Evolutionary conservation across 441 rosid genomes (phyloP), one percentile per base, ranked within the genome.

Genomic region (Eutrema salsugineum): DNA sequence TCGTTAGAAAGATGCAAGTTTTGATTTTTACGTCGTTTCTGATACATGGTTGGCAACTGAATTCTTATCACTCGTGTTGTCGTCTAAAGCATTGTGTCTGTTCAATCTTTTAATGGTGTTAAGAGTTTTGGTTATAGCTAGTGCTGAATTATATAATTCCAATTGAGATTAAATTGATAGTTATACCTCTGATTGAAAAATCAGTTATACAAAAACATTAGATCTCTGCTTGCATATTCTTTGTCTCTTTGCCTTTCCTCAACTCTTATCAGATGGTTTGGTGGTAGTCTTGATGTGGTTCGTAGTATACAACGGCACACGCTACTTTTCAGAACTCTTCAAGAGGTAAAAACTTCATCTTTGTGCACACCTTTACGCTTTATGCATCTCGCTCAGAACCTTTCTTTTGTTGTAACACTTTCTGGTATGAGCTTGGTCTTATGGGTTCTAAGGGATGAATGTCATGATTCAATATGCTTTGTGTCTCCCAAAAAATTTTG

Each of bases 231-330:
- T 62, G 63, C 49, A 33, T 51, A 12, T 44, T 43, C 48, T 22
- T 30, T 43, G 38, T 38, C 35, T 39, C 30, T 61, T 44, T 66
- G 67, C 20, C n/a, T 39, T 71, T 85, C 88, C 88, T 88, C 20
- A 84, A 81, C 79, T 72, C 36, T 70, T 50, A 17, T 47, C 81
- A 91, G 98, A 95, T 83, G 78, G 77, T 68, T 79, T 95, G 95
- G 85, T 91, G 77, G 30, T 91, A 15, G 88, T 95, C 47, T 71
- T 95, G 87, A 78, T 93, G 91, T 93, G 97, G 97, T 93, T 93
- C 77, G 63, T 95, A 51, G 67, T 85, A 70, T 89, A 89, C 87
- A 95, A 93, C 51, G 83, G 93, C 6, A 87, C 90, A 2, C 86
- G 86, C 76, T 83, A 85, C 79, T 80, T 80, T 15, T 82, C 86